Evolutionary conservation across 2,329 filamentous ascomycete genomes (phyloP), one percentile per base, ranked within the genome.

Genomic region (Emydomyces testavorans): DNA sequence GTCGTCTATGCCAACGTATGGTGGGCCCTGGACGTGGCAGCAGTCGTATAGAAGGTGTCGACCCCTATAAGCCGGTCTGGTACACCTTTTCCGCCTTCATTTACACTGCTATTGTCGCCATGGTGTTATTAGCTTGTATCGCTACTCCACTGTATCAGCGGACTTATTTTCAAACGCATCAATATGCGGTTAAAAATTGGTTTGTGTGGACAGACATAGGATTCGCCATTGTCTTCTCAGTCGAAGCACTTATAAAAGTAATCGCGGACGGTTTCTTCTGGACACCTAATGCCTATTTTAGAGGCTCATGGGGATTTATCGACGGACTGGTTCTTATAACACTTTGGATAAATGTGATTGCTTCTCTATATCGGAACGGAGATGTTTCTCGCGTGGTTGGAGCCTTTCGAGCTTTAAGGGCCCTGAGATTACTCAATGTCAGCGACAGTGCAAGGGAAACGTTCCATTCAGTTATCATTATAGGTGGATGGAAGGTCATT

Each of bases 201-300:
- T 96, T 95, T 61, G 84, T 93, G 4, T 96, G 86, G 78, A 85
- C 85, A 10, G 92, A 98, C 63, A 74, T 93, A 65, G 82, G 85
- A 5, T 98, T 98, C 62, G 88, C 90, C 1, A 65, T 83, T 1
- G 67, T 98, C 11, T 98, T 98, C 67, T 84, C 83, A 0, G 61
- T 85, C 5, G 92, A 98, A 65, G 87, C 89, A 0, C 60, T 80
- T 4, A 89, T 98, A 68, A 98, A 98, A 64, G 81, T 94, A 48
- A 80, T 98, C 57, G 92, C 92, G 0, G 92, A 98, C 67, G 92
- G 92, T 6, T 84, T 94, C 58, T 84, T 95, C 63, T 96, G 86
- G 79, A 95, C 92, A 0, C 92, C 92, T 0, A 95, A 98, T 65
- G 93, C 93, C 2, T 98, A 94, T 62, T 87, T 95, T 63, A 82